Evolutionary conservation across 352 stramenopile species (phyloP).

Genomic region (Phytophthora cryptogea): DNA sequence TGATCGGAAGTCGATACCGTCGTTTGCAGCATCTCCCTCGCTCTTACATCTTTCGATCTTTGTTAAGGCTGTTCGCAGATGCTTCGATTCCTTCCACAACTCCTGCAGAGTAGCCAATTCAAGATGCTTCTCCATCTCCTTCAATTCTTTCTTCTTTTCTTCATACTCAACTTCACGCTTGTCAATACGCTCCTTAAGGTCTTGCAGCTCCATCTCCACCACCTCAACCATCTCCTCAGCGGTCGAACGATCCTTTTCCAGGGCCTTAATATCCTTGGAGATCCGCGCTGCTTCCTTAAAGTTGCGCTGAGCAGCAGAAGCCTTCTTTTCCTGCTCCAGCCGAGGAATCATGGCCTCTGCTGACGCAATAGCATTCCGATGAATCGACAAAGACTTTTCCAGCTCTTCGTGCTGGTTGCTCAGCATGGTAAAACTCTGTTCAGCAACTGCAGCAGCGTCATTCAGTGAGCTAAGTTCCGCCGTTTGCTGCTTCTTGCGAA

Average conservation of each 20-base stretch:
- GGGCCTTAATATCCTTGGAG: slow-evolving; percentile 86
- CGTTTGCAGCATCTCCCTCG: slow-evolving; percentile 52
- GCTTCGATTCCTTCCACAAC: slow-evolving; percentile 76
- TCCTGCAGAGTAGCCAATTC: slow-evolving; percentile 72
- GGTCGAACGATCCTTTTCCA: slow-evolving; percentile 82
- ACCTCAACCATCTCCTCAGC: slow-evolving; percentile 86
- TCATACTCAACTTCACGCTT: slow-evolving; percentile 72
- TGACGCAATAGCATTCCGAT: slow-evolving; percentile 82
- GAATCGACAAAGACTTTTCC: slow-evolving; percentile 71
- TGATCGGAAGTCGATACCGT: slow-evolving; percentile 68
- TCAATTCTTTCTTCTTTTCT: slow-evolving; percentile 79
- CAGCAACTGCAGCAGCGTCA: slow-evolving; percentile 68
- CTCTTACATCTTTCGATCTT: slow-evolving; percentile 79
- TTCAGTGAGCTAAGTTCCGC: slow-evolving; percentile 70
- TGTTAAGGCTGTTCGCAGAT: slow-evolving; percentile 56
- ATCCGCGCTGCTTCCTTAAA: slow-evolving; percentile 87
- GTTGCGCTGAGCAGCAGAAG: slow-evolving; percentile 74
- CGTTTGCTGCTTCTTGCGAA: slow-evolving; percentile 79
- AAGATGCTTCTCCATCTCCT: slow-evolving; percentile 75
- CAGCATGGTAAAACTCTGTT: slow-evolving; percentile 79
- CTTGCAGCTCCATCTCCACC: slow-evolving; percentile 83
- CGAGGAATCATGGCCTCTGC: slow-evolving; percentile 79
- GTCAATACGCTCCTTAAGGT: slow-evolving; percentile 72
- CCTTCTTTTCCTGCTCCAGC: slow-evolving; percentile 83
- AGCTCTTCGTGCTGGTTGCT: slow-evolving; percentile 77